Conservation (phyloP, 163 green algal species). For the Volvox carteri region DNA sequence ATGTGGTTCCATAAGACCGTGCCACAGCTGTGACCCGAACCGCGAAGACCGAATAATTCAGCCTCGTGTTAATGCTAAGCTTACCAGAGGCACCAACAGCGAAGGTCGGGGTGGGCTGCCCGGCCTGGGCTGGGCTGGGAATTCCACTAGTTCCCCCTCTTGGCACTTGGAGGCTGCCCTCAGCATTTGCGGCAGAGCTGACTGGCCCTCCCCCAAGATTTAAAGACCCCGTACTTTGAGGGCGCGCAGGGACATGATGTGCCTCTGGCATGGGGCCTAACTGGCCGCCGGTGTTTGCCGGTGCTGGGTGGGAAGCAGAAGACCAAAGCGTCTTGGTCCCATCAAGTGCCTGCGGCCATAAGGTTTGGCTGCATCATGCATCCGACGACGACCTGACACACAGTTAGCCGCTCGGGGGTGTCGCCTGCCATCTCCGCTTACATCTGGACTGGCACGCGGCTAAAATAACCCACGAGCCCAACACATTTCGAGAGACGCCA, state of each 20-base stretch:
- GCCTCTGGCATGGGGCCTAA: background rate
- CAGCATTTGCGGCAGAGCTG: background rate
- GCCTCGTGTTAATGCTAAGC: too few species aligned
- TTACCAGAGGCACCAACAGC: constrained; percentile 12
- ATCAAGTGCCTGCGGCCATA: background rate
- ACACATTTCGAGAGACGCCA: too few species aligned
- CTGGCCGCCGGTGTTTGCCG: background rate
- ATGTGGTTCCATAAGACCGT: too few species aligned
- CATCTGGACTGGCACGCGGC: too few species aligned
- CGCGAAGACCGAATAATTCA: background rate
- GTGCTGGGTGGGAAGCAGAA: background rate
- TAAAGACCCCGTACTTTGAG: background rate
- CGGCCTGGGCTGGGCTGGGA: background rate
- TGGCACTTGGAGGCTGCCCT: background rate
- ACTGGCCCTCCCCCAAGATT: background rate
- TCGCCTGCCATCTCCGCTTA: too few species aligned
- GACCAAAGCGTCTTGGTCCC: background rate
- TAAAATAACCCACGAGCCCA: too few species aligned
- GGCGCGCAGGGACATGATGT: background rate
- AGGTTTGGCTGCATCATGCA: too few species aligned
- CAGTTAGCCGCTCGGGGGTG: too few species aligned
- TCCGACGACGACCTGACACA: too few species aligned
- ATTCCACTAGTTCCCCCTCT: background rate
- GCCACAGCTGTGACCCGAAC: too few species aligned
- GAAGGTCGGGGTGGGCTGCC: background rate